Base-by-base conservation (phyloP, 345 rosid genomes). In the Trapa bicornis region DNA sequence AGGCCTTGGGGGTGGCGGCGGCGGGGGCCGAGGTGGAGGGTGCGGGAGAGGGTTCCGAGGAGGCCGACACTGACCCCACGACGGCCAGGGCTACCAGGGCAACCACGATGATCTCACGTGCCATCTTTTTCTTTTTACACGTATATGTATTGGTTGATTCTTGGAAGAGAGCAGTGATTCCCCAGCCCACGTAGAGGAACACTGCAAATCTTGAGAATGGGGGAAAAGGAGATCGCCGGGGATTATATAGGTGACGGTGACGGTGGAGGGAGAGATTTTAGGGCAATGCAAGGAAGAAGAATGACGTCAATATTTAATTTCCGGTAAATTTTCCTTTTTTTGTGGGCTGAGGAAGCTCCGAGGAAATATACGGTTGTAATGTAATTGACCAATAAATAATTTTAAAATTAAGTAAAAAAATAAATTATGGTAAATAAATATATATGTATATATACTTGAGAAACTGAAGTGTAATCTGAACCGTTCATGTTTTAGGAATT, bases 181-280 rank as follows among this genome's bases (percentile, higher is more conserved):
- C 58, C 70, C 43, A 57, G 5, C 35, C 16, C 39, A 54, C 5
- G 66, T 33, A 52, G 74, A 54, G 68, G 65, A 65, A 33, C 53
- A 17, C 68, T 65, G 68, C 69, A 64, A 43, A 15, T 64, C 64
- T 64, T 22, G 36, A 32, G 61, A 60, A 71, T 65, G 74, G 10
- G 64, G 6, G 15, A 12, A 6, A 42, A 6, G 64, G 35, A 4
- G 56, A 29, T 7, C 5, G 43, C 22, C 5, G 64, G n/a, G 67
- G 61, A 10, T 68, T 57, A 68, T 54, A 69, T 42, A 60, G 65
- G 71, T 33, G 33, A 36, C 9, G 22, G 17, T 62, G 29, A 22
- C 29, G 65, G 29, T 22, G 29, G 29, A 22, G 65, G 43, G 43
- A 36, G 70, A 52, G n/a, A 52, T 36, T 11, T 48, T 15, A 52